Base-by-base conservation (phyloP, 257 asterid species). In the Verbascum thapsus region DNA sequence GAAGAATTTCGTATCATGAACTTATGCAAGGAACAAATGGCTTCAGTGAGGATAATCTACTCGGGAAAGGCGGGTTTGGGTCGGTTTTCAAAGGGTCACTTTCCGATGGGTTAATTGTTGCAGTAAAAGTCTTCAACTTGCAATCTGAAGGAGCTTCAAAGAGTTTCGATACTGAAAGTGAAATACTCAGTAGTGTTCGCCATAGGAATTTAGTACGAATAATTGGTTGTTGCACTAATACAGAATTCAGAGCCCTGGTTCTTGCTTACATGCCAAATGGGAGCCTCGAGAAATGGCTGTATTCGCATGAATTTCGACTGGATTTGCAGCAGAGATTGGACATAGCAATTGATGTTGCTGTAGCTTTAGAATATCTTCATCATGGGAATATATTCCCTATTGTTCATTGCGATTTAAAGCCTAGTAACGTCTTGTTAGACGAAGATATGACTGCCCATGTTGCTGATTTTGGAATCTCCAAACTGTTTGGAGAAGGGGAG, bases 41-140 rank as follows among this genome's bases (percentile, higher is more conserved):
- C 15, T 83, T 80, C 38, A 61, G 62, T n/a, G 79, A 62, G 34
- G 72, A 64, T 54, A 71, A 80, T 65, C 20, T 72, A 1, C 75
- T 85, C 6, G 92, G 92, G 30, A 67, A 61, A 7, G 87, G 91
- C 43, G 52, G 87, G 63, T 81, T 66, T 15, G 85, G 91, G 39
- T 58, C 83, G 0, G 88, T 84, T 0, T 84, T 60, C 22, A 68
- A 15, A 63, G 92, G 86, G 13, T 42, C 66, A 7, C 71, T 79
- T 6, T 10, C 34, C 8, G 76, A 72, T 69, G 87, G 82, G 6
- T 19, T 40, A 9, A 22, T 4, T 7, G 45, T 78, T 16, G 89
- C 89, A 8, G 57, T 78, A 1, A 81, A 79, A 38, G 86, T 80
- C 5, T 76, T 82, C 60, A 59, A 74, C 35, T 12, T 60, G 51